A percentile compares a stretch with the other conserved stretches of the same genome.
These are phyloP conservation scores for Penicillium sp. DNA, from an alignment of 2,329 filamentous ascomycete genomes.

Conservation along the genomic window DNA sequence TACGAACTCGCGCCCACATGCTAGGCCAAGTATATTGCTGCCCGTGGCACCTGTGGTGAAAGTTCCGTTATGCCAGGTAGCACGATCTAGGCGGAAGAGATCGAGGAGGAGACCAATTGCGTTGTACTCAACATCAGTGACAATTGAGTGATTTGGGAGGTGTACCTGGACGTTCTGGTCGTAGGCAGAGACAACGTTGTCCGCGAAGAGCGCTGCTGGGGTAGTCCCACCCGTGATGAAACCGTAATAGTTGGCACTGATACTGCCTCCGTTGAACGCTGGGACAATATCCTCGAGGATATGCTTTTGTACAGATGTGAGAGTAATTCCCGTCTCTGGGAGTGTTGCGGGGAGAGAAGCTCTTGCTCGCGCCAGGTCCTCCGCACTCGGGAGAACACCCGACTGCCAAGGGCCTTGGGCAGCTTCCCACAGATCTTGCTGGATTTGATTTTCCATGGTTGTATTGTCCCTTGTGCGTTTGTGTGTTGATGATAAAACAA, in stretches of 20 bases:
- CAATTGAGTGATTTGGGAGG: slow-evolving; percentile 68
- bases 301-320: slow-evolving; percentile 35
- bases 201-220: slow-evolving; percentile 74
- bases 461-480: neutral
- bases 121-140: slow-evolving; percentile 70
- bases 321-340: slow-evolving; percentile 28
- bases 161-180: slow-evolving; percentile 87
- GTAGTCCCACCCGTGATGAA: slow-evolving; percentile 83
- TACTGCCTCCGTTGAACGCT: slow-evolving; percentile 63
- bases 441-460: slow-evolving; percentile 20
- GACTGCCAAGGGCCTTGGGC: slow-evolving; percentile 30
- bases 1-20: slow-evolving; percentile 64
- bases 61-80: slow-evolving; percentile 65
- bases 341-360: slow-evolving; percentile 33
- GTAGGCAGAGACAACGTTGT: slow-evolving; percentile 73
- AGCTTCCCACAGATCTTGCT: slow-evolving; percentile 32
- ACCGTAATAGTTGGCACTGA: slow-evolving; percentile 71
- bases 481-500: neutral
- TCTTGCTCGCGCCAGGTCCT: slow-evolving; percentile 32
- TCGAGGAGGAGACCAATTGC: slow-evolving; percentile 67
- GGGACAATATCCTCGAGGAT: slow-evolving; percentile 44
- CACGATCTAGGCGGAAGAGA: slow-evolving; percentile 58
- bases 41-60: slow-evolving; percentile 74
- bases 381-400: slow-evolving; percentile 32
- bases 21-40: slow-evolving; percentile 62